Base-by-base conservation (phyloP, 352 stramenopile genomes). In the Globisporangium paroecandrum region DNA sequence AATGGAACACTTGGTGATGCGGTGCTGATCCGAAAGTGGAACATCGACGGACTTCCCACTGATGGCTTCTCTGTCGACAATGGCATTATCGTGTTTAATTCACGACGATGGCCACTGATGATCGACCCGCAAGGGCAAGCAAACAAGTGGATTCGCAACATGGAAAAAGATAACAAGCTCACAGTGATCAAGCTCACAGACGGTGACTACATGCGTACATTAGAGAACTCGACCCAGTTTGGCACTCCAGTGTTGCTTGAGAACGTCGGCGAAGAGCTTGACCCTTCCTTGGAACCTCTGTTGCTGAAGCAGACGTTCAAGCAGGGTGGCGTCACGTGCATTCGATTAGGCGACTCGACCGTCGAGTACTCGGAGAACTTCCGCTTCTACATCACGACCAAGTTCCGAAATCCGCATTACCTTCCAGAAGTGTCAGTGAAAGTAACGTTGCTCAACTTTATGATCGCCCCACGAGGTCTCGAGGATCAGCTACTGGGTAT, bases 121-220 rank as follows among this genome's bases (percentile, higher is more conserved):
- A 98, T 98, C 57, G 95, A 98, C 59, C 95, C 95, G 1, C 94
- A 98, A 58, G 93, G 93, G 0, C 94, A 98, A 69, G 94, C 93
- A 0, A 98, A 98, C 71, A 98, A 98, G 73, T 98, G 95, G 95
- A 96, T 98, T 53, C 89, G 92, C 20, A 98, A 98, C 57, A 97
- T 98, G 88, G 94, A 98, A 66, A 86, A 89, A 47, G 81, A 93
- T 5, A 89, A 89, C 43, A 85, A 94, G 58, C 80, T 98, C 46
- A 87, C 94, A 6, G 91, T 98, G 9, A 98, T 98, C 72, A 98
- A 98, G 69, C 79, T 98, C 59, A 97, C 91, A 6, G 90, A 97
- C 64, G 80, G 72, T n/a, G 91, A 98, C 66, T 98, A 98, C 72
- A 89, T 98, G 77, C 84, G 92, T 12, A 97, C 89, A 6, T 69